Conservation (phyloP, 2,329 filamentous ascomycete genomes). For the Phaeosphaeriaceae sp. region DNA sequence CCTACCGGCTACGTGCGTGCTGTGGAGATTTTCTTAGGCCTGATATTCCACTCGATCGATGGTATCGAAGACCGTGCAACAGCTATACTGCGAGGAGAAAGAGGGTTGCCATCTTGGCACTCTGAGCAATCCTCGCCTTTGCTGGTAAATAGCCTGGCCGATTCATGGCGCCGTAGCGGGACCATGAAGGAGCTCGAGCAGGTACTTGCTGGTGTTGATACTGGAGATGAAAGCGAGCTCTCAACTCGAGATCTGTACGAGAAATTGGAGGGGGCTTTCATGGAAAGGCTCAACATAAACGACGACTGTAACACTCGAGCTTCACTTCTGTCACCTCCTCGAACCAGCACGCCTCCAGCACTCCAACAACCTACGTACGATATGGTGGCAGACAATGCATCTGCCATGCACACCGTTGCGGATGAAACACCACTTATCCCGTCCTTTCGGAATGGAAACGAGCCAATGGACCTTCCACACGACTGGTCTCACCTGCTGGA, state of each 20-base stretch:
- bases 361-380: background rate
- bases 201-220: background rate
- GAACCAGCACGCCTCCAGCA: background rate
- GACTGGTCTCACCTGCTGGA: background rate
- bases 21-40: background rate
- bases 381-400: background rate
- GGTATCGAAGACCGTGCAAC: background rate
- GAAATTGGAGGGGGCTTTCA: background rate
- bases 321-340: background rate
- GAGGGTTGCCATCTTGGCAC: background rate
- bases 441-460: background rate
- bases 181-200: background rate
- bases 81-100: background rate
- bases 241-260: background rate
- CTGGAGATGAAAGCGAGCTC: background rate
- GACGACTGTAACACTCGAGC: background rate
- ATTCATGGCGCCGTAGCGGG: background rate
- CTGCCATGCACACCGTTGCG: background rate
- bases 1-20: background rate
- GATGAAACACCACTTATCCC: background rate
- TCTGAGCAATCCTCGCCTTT: background rate
- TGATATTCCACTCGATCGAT: background rate
- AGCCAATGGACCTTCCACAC: background rate
- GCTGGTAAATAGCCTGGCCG: background rate
- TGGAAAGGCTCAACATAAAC: background rate